phyloP scores from a whole-genome alignment of 148 eudicot genomes.

The Rhododendron kiyosumense region DNA sequence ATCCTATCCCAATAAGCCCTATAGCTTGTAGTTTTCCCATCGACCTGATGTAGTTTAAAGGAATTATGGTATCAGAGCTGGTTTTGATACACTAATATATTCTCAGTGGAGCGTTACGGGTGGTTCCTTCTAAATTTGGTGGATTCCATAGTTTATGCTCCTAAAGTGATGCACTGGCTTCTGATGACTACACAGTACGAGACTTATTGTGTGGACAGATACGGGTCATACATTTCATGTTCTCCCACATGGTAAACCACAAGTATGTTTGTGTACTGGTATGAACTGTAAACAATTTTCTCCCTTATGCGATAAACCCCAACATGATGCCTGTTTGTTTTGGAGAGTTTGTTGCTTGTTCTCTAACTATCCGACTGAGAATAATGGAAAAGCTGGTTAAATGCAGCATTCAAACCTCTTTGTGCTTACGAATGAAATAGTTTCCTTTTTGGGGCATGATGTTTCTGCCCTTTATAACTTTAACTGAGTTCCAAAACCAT shows the following conservation, averaged over 20 bases:
- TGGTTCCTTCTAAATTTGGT: slow-evolving; percentile 54
- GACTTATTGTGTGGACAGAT: slow-evolving; percentile 83
- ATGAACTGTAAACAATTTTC: neutral
- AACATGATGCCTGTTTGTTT: no score
- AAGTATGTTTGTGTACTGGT: neutral
- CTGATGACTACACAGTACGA: slow-evolving; percentile 78
- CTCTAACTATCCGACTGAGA: neutral
- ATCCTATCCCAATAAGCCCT: neutral
- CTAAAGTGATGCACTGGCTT: slow-evolving; percentile 53
- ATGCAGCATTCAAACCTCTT: neutral
- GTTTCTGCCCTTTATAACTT: neutral
- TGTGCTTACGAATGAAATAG: neutral
- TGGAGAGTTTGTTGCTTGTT: neutral
- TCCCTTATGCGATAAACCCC: neutral
- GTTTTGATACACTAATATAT: neutral
- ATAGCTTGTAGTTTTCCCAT: no score
- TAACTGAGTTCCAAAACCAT: neutral
- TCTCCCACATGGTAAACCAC: neutral
- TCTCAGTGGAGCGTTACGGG: slow-evolving; percentile 37
- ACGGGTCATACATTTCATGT: slow-evolving; percentile 55
- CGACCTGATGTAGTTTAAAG: neutral
- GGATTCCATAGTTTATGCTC: slow-evolving; percentile 57
- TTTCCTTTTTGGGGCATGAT: neutral
- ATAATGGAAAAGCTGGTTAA: neutral
- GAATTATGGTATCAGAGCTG: neutral